phyloP scores from a whole-genome alignment of 177 flowering plant species.

The Vitis hybrid region DNA sequence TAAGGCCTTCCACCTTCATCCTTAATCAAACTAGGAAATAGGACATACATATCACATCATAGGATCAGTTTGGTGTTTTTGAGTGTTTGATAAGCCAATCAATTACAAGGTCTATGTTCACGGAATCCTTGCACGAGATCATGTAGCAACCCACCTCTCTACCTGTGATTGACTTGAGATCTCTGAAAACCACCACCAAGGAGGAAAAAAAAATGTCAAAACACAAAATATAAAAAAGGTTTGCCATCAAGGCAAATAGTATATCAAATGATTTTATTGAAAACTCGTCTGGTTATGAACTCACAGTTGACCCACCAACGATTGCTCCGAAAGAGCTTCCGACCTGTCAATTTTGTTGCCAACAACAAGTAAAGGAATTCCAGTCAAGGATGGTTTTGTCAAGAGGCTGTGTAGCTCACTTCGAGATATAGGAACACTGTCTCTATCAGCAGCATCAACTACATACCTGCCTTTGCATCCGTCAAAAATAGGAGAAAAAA shows the following conservation, averaged over 20 bases:
- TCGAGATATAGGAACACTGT: constrained; percentile 71
- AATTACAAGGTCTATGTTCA: constrained; percentile 75
- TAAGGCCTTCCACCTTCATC: neutral
- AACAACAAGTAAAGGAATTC: constrained; percentile 79
- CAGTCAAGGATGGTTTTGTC: constrained; percentile 66
- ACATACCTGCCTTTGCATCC: constrained; percentile 59
- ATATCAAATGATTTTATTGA: neutral
- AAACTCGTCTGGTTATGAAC: constrained; percentile 18
- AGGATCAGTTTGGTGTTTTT: constrained; percentile 52
- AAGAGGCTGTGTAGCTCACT: constrained; percentile 82
- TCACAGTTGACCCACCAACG: constrained; percentile 87
- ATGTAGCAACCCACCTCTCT: constrained; percentile 92
- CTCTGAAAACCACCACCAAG: constrained; percentile 39
- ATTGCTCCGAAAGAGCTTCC: constrained; percentile 86
- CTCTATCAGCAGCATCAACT: constrained; percentile 94
- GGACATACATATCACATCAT: neutral
- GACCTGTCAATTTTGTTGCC: constrained; percentile 94
- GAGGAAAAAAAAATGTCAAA: neutral
- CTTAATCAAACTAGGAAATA: neutral
- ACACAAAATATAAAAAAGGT: neutral
- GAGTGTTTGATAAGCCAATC: constrained; percentile 97
- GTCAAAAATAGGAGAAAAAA: neutral
- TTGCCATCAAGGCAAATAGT: neutral
- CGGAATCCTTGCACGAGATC: constrained; percentile 90
- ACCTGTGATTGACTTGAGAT: constrained; percentile 54